phyloP scores from a whole-genome alignment of 345 rosid species.

The Arabis hirsuta region DNA sequence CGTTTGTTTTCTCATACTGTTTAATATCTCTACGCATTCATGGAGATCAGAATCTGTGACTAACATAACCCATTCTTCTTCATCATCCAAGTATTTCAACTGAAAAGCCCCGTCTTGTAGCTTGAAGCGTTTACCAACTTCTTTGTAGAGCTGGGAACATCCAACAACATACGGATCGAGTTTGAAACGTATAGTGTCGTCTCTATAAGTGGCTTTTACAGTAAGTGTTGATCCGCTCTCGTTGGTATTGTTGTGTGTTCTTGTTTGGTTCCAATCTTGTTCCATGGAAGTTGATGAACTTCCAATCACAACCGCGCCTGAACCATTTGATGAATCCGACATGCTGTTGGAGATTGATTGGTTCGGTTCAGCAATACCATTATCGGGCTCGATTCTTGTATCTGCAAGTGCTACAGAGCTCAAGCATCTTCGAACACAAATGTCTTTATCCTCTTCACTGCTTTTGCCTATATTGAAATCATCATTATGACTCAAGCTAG shows the following conservation, averaged over 20 bases:
- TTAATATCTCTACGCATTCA: conserved; percentile 81
- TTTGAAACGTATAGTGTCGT: conserved; percentile 77
- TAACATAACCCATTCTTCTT: conserved; percentile 90
- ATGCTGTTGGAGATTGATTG: conserved; percentile 57
- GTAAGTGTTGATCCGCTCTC: conserved; percentile 57
- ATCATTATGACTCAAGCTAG: conserved; percentile 39
- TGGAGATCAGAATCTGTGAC: conserved; percentile 74
- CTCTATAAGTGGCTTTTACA: conserved; percentile 80
- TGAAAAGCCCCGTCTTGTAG: conserved; percentile 69
- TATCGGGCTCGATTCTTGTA: conserved; percentile 45
- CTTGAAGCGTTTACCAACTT: conserved; percentile 77
- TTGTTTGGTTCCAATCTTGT: conserved; percentile 51
- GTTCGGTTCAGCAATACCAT: conserved; percentile 49
- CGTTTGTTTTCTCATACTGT: conserved; percentile 52
- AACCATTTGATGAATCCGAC: conserved; percentile 71
- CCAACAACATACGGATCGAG: conserved; percentile 63
- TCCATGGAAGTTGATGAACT: conserved; percentile 62
- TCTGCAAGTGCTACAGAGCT: conserved; percentile 49
- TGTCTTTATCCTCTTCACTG: conserved; percentile 39
- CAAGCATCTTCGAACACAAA: conserved; percentile 44
- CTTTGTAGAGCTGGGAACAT: conserved; percentile 71
- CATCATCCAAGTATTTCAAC: conserved; percentile 86
- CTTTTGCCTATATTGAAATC: conserved; percentile 31
- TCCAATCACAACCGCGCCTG: conserved; percentile 56
- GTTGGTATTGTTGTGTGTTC: conserved; percentile 37